A percentile compares a stretch with the other conserved stretches of the same genome.
Conservation (phyloP, 345 rosid species). For the Gossypium mustelinum region DNA sequence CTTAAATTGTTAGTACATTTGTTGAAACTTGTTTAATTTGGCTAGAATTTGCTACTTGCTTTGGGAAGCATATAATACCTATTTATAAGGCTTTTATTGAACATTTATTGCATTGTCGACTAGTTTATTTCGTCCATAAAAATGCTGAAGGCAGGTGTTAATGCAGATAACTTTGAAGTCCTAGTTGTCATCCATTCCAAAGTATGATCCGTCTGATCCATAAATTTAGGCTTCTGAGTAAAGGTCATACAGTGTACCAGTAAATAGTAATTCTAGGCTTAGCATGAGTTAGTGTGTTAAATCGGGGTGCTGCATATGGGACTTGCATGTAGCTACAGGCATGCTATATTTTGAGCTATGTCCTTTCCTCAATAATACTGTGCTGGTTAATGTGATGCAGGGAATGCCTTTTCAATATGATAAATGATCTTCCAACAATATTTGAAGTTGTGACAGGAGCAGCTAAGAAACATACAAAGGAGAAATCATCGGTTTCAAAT, state of each 20-base stretch:
- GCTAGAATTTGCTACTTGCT: constrained; percentile 10
- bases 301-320: constrained; percentile 1
- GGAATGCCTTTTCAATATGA: constrained; percentile 77
- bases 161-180: too few species aligned
- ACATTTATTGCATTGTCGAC: background rate
- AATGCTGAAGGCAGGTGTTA: background rate
- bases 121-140: background rate
- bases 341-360: background rate
- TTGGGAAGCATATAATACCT: background rate
- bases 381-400: constrained; percentile 37
- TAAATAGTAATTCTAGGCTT: background rate
- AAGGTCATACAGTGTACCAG: background rate
- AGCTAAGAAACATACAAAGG: constrained; percentile 60
- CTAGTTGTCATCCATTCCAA: background rate
- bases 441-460: constrained; percentile 73
- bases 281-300: background rate
- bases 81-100: background rate
- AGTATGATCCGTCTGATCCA: background rate
- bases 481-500: constrained; percentile 59
- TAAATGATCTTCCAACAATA: constrained; percentile 81
- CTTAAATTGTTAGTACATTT: background rate
- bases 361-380: background rate
- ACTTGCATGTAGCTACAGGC: background rate
- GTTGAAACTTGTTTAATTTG: background rate
- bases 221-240: background rate